Conservation (phyloP, 1,284 basidiomycete species). For the Meira nashicola region DNA sequence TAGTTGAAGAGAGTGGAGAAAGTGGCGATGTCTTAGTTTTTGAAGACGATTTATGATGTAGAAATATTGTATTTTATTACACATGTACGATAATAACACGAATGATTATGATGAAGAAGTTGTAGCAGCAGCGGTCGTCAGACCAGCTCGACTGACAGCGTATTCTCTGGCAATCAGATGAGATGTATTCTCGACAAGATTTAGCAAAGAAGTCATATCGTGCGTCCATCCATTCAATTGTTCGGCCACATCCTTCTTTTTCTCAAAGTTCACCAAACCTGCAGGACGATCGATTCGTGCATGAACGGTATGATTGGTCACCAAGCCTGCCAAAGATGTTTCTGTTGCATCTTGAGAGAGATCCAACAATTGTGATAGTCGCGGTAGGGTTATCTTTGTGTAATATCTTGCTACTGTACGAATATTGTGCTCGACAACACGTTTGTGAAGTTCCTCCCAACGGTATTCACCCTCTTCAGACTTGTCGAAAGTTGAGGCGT, state of each 20-base stretch:
- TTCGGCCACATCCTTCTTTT: slow-evolving; percentile 45
- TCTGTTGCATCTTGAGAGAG: slow-evolving; percentile 77
- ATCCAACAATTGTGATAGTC: slow-evolving; percentile 82
- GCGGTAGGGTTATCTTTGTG: slow-evolving; percentile 77
- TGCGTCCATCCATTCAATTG: slow-evolving; percentile 92
- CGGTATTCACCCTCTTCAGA: slow-evolving; percentile 62
- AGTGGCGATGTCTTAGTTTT: background rate
- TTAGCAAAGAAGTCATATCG: slow-evolving; percentile 79
- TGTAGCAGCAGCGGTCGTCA: background rate
- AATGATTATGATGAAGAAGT: background rate
- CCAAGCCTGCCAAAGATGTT: slow-evolving; percentile 77
- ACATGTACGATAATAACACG: background rate
- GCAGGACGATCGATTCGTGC: slow-evolving; percentile 89
- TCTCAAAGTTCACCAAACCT: slow-evolving; percentile 74
- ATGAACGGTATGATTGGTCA: slow-evolving; percentile 84
- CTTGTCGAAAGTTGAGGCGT: slow-evolving; percentile 72
- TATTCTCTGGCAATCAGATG: slow-evolving; percentile 51
- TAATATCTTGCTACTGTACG: slow-evolving; percentile 92
- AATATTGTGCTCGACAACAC: slow-evolving; percentile 97
- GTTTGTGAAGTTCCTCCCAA: slow-evolving; percentile 92
- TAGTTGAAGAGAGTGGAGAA: slow-evolving; percentile 5
- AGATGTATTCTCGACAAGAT: slow-evolving; percentile 48
- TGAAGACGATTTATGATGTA: background rate
- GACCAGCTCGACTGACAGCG: slow-evolving; percentile 46
- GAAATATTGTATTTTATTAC: background rate